These are phyloP conservation scores for Patellaria atrata DNA, from an alignment of 495 filamentous ascomycete species.

Conservation along the genomic window DNA sequence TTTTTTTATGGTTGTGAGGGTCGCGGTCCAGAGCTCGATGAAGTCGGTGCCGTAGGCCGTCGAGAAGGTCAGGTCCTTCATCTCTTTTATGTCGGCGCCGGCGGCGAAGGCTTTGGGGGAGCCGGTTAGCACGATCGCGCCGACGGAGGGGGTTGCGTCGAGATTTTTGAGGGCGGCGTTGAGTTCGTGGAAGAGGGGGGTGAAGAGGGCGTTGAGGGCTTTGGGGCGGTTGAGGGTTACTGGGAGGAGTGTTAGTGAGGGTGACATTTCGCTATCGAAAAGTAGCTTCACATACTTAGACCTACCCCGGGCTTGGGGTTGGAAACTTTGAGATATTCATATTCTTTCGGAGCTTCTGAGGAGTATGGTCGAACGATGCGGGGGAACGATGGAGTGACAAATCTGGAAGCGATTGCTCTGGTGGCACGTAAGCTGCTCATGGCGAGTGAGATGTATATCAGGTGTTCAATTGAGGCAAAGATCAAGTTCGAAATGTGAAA, in stretches of 20 bases:
- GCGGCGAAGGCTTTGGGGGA: conserved; percentile 82
- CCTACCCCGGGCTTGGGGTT: conserved; percentile 77
- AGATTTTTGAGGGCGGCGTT: conserved; percentile 65
- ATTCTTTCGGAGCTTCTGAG: conserved; percentile 40
- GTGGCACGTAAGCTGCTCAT: conserved; percentile 13
- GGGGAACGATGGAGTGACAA: conserved; percentile 30
- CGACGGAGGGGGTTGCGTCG: conserved; percentile 52
- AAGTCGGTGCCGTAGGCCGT: conserved; percentile 74
- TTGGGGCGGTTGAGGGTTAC: conserved; percentile 94
- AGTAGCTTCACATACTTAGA: conserved; percentile 45
- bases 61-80: conserved; percentile 78
- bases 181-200: conserved; percentile 76
- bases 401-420: conserved; percentile 38
- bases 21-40: conserved; percentile 82
- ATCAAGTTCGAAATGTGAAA: too few relatives aligned
- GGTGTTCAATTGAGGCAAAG: too few relatives aligned
- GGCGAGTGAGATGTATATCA: too few relatives aligned
- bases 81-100: conserved; percentile 97
- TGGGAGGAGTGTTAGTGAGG: conserved; percentile 23
- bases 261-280: not conserved
- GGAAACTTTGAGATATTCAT: conserved; percentile 70
- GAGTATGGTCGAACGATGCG: conserved; percentile 42
- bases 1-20: conserved; percentile 69
- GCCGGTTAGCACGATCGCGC: conserved; percentile 76
- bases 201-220: conserved; percentile 82